These are phyloP conservation scores for Candida easanensis DNA, from an alignment of 805 yeast species.

Conservation along the genomic window DNA sequence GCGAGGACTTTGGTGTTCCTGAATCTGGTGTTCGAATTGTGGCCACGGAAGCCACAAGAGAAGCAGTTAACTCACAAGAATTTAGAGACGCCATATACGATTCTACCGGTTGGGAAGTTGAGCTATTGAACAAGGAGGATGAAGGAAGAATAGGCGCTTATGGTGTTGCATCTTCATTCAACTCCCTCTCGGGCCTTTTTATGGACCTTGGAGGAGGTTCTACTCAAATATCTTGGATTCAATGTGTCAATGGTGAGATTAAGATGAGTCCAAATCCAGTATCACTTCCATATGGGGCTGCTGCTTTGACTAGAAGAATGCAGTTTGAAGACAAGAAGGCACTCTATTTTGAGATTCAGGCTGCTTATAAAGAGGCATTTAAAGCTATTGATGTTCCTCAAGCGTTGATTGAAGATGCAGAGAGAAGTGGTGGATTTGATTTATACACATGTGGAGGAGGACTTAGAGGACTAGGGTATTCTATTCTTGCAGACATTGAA, in stretches of 20 bases:
- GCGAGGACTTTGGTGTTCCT: constrained; percentile 72
- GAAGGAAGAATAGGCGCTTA: constrained; percentile 68
- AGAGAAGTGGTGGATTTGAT: constrained; percentile 55
- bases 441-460: constrained; percentile 76
- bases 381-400: constrained; percentile 51
- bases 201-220: constrained; percentile 76
- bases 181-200: constrained; percentile 62
- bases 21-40: constrained; percentile 59
- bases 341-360: constrained; percentile 51
- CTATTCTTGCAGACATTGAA: constrained; percentile 47
- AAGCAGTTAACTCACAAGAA: constrained; percentile 60
- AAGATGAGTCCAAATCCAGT: constrained; percentile 55
- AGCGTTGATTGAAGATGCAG: constrained; percentile 48
- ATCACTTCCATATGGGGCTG: constrained; percentile 73
- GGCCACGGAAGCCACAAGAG: constrained; percentile 74
- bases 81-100: constrained; percentile 52
- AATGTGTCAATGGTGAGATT: constrained; percentile 52
- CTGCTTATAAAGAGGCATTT: constrained; percentile 49
- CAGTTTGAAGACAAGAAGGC: constrained; percentile 47
- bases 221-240: constrained; percentile 68
- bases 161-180: constrained; percentile 73
- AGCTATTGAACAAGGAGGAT: constrained; percentile 54
- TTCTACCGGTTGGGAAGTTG: constrained; percentile 67
- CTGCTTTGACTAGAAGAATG: constrained; percentile 57
- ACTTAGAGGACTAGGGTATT: constrained; percentile 64